Evolutionary conservation across 163 green algal genomes (phyloP).

Genomic region (Prototheca wickerhamii): DNA sequence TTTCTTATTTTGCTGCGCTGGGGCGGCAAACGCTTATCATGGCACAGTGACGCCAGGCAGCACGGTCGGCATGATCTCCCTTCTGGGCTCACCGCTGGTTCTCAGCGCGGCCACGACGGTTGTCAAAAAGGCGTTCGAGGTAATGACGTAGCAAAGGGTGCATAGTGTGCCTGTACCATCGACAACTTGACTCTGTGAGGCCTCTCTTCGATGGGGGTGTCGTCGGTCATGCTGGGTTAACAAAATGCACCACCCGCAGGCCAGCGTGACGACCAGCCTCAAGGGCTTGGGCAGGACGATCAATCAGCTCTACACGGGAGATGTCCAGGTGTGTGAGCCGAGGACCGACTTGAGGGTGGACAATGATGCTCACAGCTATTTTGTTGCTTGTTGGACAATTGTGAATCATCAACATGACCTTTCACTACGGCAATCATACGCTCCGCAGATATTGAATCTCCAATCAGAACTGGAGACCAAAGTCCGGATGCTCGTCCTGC

Average conservation of each 20-base stretch:
- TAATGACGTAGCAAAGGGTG: background rate
- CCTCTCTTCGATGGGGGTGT: background rate
- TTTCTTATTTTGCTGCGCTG: too few relatives aligned
- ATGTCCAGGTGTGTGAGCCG: background rate
- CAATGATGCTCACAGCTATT: too few relatives aligned
- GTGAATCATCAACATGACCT: too few relatives aligned
- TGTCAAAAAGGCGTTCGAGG: background rate
- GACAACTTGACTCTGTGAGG: background rate
- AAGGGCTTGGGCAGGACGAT: background rate
- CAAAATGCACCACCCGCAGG: background rate
- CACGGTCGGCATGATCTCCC: background rate
- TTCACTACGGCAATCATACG: too few relatives aligned
- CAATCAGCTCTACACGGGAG: background rate
- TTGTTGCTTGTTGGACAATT: too few relatives aligned
- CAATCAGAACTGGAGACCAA: background rate
- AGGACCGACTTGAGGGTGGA: too few relatives aligned
- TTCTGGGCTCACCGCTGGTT: background rate
- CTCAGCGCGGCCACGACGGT: background rate
- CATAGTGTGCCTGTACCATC: background rate
- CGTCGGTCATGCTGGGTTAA: background rate
- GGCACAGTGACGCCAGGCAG: too few relatives aligned
- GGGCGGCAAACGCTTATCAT: too few relatives aligned
- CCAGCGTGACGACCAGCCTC: background rate
- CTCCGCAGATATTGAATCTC: background rate
- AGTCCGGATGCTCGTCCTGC: background rate